phyloP scores from a whole-genome alignment of 768 basidiomycete genomes.

The Agrocybe praecox region DNA sequence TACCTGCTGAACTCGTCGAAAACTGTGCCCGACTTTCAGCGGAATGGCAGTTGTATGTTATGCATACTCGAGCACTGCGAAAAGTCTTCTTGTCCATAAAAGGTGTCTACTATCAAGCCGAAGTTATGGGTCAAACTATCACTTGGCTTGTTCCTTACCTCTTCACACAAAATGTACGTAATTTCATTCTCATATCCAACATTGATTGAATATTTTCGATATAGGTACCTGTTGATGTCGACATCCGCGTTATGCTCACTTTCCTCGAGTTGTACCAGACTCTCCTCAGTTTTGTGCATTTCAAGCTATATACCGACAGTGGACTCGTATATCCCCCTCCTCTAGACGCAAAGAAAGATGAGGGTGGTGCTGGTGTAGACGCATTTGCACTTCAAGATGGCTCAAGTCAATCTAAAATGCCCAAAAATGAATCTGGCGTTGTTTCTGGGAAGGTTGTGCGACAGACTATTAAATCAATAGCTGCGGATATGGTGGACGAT shows the following conservation, averaged over 20 bases:
- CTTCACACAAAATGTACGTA: constrained; percentile 88
- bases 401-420: constrained; percentile 36
- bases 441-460: constrained; percentile 58
- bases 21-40: constrained; percentile 89
- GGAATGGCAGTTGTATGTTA: constrained; percentile 97
- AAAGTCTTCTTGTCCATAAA: constrained; percentile 97
- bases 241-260: constrained; percentile 96
- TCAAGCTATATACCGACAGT: constrained; percentile 96
- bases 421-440: constrained; percentile 48
- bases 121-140: constrained; percentile 88
- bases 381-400: constrained; percentile 76
- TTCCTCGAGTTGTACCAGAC: constrained; percentile 99
- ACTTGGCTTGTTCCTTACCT: constrained; percentile 98
- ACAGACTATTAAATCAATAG: constrained; percentile 62
- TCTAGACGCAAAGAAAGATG: constrained; percentile 80
- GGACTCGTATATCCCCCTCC: constrained; percentile 96
- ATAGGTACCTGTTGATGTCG: constrained; percentile 93
- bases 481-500: constrained; percentile 24
- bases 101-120: constrained; percentile 97
- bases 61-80: constrained; percentile 81
- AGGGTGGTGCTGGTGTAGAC: constrained; percentile 83
- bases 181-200: constrained; percentile 4
- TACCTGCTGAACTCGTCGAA: constrained; percentile 82
- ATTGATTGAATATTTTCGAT: constrained; percentile 7
- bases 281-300: constrained; percentile 91